Evolutionary conservation across 495 filamentous ascomycete genomes (phyloP), one percentile per base, ranked within the genome.

Genomic region (Aspergillus leporis): DNA sequence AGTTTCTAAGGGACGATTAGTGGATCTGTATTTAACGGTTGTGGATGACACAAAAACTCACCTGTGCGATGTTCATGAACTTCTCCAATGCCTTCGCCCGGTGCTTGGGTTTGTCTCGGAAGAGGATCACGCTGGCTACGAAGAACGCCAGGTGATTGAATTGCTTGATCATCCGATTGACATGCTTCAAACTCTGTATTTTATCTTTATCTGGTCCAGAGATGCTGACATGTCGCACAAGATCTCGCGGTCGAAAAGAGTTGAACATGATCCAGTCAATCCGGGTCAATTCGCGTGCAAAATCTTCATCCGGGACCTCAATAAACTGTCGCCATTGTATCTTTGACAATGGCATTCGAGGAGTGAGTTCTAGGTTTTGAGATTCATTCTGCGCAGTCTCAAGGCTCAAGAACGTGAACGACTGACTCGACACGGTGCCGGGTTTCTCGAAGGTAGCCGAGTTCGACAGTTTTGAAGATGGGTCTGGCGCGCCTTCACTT

Each of bases 211-310:
- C 76, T 31, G 88, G 84, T 3, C 82, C 73, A 5, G 87, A 82
- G 48, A 96, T 76, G 65, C 86, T 92, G 60, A 96, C 91, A 71
- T 97, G 89, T 2, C 95, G 88, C 50, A 98, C 89, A 5, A 97
- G 81, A 73, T 98, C 95, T 49, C 94, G 89, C 45, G 93, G 89
- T n/a, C 90, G 87, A 68, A 98, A 95, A n/a, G 91, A 89, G 62
- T 88, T 92, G 73, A 96, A 97, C 85, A 96, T 92, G 66, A 92
- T 83, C 94, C 93, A 97, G 75, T 98, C 94, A 43, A 98, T 93
- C 53, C 94, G 85, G 6, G 94, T 97, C 66, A 98, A 80, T 70
- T 98, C 94, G 50, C 86, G 85, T 7, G 95, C 94, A 61, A 97
- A 90, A 49, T 90, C 83, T 41, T 92, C 90, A 30, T 94, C 87